Evolutionary conservation across 2,329 filamentous ascomycete genomes (phyloP), one percentile per base, ranked within the genome.

Genomic region (Calonectria naviculata): DNA sequence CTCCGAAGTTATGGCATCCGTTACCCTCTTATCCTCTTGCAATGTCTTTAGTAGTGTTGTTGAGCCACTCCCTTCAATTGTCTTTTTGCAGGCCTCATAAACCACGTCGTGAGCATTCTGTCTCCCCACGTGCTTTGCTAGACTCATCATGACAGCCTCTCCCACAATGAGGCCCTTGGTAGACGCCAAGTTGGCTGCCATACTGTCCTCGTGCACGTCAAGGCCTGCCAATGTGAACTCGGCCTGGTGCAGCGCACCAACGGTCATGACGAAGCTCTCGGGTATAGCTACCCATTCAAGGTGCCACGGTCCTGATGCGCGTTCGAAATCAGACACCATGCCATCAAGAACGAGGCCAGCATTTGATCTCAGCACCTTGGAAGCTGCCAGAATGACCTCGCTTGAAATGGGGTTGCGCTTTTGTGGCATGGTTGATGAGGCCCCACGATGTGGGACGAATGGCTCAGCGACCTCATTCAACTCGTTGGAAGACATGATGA

Each of bases 401-500:
- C 87, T 88, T 0, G 88, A 89, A 34, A 91, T 90, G 1, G 88
- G 88, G 58, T 91, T 90, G 5, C 88, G 83, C 79, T 91, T 90
- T 76, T 90, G 88, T 3, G 88, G 88, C 88, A 90, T 90, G 0
- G 88, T 90, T 0, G 85, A 88, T 0, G 85, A 88, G 2, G 87
- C 87, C 0, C 88, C 88, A 8, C 88, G 83, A 72, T 89, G 87
- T 2, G 87, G 85, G 1, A 89, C 86, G 60, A 87, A 90, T 0
- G 72, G 70, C 73, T 90, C 88, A 72, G 71, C 73, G 28, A 71
- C 72, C 64, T 75, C 73, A 15, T 71, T 71, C 21, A 89, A 76
- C 75, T 91, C 89, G 71, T 88, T 90, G 1, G 88, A 90, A 0
- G 85, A 89, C 87, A 90, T 89, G 73, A 90, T 81, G 38, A 90